Percentiles rank a stretch among this genome's conserved stretches.
Conservation (phyloP, 192 early-diverging fungal species). For the Lunasporangiospora selenospora region DNA sequence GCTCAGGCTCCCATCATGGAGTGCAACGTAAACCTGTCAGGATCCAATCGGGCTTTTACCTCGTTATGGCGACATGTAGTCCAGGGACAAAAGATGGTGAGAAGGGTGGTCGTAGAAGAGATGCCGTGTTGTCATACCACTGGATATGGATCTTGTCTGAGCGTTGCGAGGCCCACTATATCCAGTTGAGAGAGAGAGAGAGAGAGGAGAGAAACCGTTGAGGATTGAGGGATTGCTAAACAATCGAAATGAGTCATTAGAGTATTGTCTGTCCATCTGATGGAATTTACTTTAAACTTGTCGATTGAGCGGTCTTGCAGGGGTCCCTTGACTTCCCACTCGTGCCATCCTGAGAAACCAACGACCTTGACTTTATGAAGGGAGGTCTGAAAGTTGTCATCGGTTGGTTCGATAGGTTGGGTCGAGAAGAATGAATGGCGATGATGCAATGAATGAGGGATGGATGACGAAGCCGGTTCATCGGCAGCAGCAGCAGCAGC, state of each 20-base stretch:
- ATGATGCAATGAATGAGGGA: slow-evolving; percentile 14
- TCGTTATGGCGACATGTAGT: slow-evolving; percentile 29
- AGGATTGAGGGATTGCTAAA: no score
- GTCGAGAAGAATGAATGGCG: slow-evolving; percentile 44
- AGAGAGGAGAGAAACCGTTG: no score
- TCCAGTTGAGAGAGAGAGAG: no score
- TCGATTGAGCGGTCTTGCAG: no score
- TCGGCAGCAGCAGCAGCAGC: background rate
- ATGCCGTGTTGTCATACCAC: slow-evolving; percentile 27
- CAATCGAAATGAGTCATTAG: no score
- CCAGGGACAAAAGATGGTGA: slow-evolving; percentile 32
- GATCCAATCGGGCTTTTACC: no score
- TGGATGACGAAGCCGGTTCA: background rate
- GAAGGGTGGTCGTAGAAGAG: slow-evolving; percentile 42
- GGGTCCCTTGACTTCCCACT: slow-evolving; percentile 45
- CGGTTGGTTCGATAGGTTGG: slow-evolving; percentile 31
- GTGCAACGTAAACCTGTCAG: no score
- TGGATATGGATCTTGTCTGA: slow-evolving; percentile 23
- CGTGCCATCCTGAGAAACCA: slow-evolving; percentile 23
- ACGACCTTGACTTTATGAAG: slow-evolving; percentile 34
- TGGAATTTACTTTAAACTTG: no score
- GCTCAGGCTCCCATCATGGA: no score
- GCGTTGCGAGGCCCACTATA: background rate
- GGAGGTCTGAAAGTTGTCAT: slow-evolving; percentile 33
- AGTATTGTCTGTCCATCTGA: no score